Percentiles rank a stretch among this genome's conserved stretches.
These are phyloP conservation scores for Penstemon barbatus DNA, from an alignment of 257 asterid species.

Conservation along the genomic window DNA sequence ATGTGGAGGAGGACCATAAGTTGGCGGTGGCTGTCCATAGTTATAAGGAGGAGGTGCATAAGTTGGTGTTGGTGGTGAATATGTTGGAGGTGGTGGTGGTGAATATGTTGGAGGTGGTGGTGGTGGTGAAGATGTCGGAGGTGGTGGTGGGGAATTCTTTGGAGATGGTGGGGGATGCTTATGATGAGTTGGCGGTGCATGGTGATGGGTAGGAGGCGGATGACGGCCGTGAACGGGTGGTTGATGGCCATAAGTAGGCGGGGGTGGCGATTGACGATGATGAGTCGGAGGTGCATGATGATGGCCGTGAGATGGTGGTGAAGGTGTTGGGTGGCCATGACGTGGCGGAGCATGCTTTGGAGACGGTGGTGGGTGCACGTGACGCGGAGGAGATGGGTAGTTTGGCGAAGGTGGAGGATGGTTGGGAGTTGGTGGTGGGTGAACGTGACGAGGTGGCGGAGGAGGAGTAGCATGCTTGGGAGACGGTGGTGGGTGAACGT, in stretches of 20 bases:
- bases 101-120: constrained; percentile 10
- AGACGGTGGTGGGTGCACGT: constrained; percentile 7
- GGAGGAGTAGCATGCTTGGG: neutral
- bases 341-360: neutral
- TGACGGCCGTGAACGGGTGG: neutral
- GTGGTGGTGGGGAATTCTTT: neutral
- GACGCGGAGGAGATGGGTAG: neutral
- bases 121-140: neutral
- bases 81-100: constrained; percentile 9
- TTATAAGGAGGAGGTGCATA: constrained; percentile 1
- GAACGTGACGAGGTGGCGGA: neutral
- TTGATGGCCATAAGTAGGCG: neutral
- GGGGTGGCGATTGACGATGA: neutral
- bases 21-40: neutral
- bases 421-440: neutral
- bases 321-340: neutral
- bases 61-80: constrained; percentile 17
- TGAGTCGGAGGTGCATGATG: constrained; percentile 7
- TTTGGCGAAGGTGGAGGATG: neutral
- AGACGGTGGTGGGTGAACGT: neutral
- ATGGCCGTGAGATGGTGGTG: neutral
- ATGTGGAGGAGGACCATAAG: constrained; percentile 8
- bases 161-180: neutral
- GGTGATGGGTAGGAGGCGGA: constrained; percentile 4
- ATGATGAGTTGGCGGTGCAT: constrained; percentile 10